Percentiles rank a stretch among this genome's conserved stretches.
Evolutionary conservation across 2,329 filamentous ascomycete species (phyloP).

Genomic region (Arachnopeziza araneosa): DNA sequence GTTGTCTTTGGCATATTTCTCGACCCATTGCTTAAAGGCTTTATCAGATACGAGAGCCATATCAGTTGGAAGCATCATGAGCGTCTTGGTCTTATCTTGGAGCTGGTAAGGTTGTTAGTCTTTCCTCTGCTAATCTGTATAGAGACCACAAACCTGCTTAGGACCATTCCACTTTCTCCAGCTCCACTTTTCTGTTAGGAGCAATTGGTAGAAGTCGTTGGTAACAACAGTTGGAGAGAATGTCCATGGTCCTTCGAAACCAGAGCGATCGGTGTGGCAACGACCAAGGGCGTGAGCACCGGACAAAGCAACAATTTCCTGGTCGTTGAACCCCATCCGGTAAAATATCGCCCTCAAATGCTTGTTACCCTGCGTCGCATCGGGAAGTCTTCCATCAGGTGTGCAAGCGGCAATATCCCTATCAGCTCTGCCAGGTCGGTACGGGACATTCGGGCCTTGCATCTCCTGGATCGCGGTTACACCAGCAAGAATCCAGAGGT

Average conservation of each 20-base stretch:
- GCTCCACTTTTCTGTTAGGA: constrained; percentile 88
- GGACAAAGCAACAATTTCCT: constrained; percentile 85
- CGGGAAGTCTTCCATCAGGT: constrained; percentile 84
- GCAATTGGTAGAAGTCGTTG: constrained; percentile 89
- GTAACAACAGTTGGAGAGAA: constrained; percentile 87
- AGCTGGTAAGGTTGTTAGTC: constrained; percentile 45
- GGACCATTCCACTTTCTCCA: constrained; percentile 90
- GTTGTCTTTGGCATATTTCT: constrained; percentile 88
- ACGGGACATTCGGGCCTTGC: constrained; percentile 82
- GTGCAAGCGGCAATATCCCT: constrained; percentile 79
- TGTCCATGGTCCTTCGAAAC: constrained; percentile 85
- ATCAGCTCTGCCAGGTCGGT: constrained; percentile 80
- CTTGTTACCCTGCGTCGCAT: constrained; percentile 69
- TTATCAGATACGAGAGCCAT: constrained; percentile 85
- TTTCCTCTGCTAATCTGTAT: constrained; percentile 1
- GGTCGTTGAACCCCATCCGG: constrained; percentile 97
- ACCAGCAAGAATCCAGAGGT: constrained; percentile 91
- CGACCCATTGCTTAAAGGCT: constrained; percentile 71
- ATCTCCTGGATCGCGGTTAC: constrained; percentile 90
- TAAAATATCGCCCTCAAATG: constrained; percentile 90
- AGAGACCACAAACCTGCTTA: constrained; percentile 48
- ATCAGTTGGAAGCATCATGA: constrained; percentile 98
- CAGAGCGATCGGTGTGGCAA: constrained; percentile 82
- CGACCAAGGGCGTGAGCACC: constrained; percentile 86
- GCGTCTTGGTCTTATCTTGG: constrained; percentile 77